These are phyloP conservation scores for Purpureocillium takamizusanense DNA, from an alignment of 2,329 filamentous ascomycete species.

Conservation along the genomic window DNA sequence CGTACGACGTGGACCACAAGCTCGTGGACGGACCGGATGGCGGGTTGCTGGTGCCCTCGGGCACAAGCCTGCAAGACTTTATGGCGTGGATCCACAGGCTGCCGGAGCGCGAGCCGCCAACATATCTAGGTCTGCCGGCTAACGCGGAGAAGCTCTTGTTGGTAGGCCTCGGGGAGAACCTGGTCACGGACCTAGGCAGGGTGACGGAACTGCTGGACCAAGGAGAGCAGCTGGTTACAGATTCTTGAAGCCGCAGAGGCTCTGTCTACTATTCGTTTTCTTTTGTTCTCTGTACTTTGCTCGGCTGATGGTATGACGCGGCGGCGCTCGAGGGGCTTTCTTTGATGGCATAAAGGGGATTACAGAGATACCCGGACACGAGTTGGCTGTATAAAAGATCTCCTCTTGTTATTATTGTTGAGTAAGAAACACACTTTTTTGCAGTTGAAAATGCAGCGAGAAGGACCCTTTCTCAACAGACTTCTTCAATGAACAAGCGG, in stretches of 20 bases:
- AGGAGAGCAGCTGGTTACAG: constrained; percentile 80
- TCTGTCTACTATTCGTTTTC: background rate
- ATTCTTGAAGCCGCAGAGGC: constrained; percentile 21
- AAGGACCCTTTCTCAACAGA: too few species aligned
- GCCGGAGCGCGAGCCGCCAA: constrained; percentile 92
- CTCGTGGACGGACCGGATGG: constrained; percentile 62
- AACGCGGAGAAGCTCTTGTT: constrained; percentile 95
- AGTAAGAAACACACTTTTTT: too few species aligned
- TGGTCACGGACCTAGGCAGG: constrained; percentile 76
- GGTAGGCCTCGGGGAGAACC: constrained; percentile 74
- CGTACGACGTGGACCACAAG: constrained; percentile 88
- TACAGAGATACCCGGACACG: too few species aligned
- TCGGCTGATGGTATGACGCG: too few species aligned
- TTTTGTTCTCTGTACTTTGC: background rate
- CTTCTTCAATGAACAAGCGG: too few species aligned
- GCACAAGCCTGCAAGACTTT: constrained; percentile 79
- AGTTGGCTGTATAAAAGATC: too few species aligned
- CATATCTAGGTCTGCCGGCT: constrained; percentile 84
- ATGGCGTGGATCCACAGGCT: constrained; percentile 83
- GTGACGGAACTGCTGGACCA: constrained; percentile 88
- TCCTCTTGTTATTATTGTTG: too few species aligned
- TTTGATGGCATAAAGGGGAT: background rate
- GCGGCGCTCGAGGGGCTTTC: background rate
- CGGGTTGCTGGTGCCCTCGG: constrained; percentile 64
- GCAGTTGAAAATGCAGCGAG: too few species aligned